phyloP scores from a whole-genome alignment of 805 yeast genomes.

The Yamadazyma kitorensis region DNA sequence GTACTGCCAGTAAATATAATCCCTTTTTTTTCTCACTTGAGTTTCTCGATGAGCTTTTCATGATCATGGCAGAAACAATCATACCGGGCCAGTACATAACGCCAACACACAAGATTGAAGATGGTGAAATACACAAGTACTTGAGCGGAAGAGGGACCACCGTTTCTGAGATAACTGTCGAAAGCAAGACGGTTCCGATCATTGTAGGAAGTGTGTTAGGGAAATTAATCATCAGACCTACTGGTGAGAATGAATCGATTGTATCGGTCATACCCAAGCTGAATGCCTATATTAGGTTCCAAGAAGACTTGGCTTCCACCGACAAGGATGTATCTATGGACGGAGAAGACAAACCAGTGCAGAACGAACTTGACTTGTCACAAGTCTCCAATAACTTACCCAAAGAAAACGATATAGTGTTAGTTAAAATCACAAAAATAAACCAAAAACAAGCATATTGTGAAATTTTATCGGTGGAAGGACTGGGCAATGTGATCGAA shows the following conservation, averaged over 20 bases:
- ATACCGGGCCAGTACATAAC: conserved; percentile 82
- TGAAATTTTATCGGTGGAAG: conserved; percentile 69
- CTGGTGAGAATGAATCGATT: conserved; percentile 13
- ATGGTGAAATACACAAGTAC: conserved; percentile 39
- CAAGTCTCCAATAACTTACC: conserved; percentile 57
- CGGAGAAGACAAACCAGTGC: conserved; percentile 3
- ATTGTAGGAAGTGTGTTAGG: conserved; percentile 66
- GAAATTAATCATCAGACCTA: conserved; percentile 35
- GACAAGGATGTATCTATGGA: conserved; percentile 5
- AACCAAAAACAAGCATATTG: conserved; percentile 69
- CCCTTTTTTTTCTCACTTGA: neutral
- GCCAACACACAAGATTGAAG: conserved; percentile 44
- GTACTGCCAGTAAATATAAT: too few species aligned
- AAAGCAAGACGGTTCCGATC: conserved; percentile 36
- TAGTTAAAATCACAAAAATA: conserved; percentile 70
- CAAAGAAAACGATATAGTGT: conserved; percentile 77
- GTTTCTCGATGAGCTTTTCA: neutral
- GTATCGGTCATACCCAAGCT: conserved; percentile 10
- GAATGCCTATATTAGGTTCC: conserved; percentile 1
- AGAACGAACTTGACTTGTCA: conserved; percentile 1
- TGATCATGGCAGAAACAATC: neutral
- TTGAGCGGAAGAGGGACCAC: conserved; percentile 66
- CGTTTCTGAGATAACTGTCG: conserved; percentile 42
- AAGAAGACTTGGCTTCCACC: too few species aligned
- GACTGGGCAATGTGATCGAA: conserved; percentile 50